Base-by-base conservation (phyloP, 2,329 filamentous ascomycete genomes). In the Aspergillus fumigatus region DNA sequence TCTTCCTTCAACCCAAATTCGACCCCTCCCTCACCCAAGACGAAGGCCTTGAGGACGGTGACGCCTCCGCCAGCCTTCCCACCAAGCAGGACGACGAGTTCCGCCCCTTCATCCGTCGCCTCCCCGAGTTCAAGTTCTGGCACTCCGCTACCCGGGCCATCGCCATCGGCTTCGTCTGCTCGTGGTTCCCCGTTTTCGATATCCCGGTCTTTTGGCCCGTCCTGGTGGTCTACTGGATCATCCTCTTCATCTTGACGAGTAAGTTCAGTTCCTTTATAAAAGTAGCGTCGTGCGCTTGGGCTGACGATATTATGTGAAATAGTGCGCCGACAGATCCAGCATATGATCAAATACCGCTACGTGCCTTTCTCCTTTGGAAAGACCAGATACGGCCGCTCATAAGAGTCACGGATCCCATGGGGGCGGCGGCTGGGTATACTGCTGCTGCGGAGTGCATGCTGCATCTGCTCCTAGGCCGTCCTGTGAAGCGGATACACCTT, bases 111-210 rank as follows among this genome's bases (percentile, higher is more conserved):
- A 97, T 99, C 73, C 86, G 94, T 70, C 85, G 94, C 59, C 85
- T 99, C 25, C 94, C 94, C 55, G 94, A 99, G 78, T 99, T 99
- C 84, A 99, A 99, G 84, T 99, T 99, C 82, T 99, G 94, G 94
- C 91, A 97, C 79, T 89, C 90, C 69, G 92, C 93, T 53, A 97
- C 93, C 55, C 86, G 92, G 70, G 93, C 93, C 54, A 84, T 97
- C 67, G 72, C 81, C 63, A 90, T 97, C 69, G 86, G 84, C 40
- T 96, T 97, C 74, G 64, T 87, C 61, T 97, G 92, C 84, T 91
- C 87, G 67, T 97, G 91, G 89, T 96, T 95, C 75, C 83, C 89
- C 70, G 81, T 97, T 72, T 99, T 97, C 79, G 91, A 99, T 77
- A 85, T 99, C 64, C 94, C 94, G 1, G 94, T 99, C 57, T 99